Evolutionary conservation across 2,329 filamentous ascomycete species (phyloP).

Genomic region (Trichoderma harzianum): DNA sequence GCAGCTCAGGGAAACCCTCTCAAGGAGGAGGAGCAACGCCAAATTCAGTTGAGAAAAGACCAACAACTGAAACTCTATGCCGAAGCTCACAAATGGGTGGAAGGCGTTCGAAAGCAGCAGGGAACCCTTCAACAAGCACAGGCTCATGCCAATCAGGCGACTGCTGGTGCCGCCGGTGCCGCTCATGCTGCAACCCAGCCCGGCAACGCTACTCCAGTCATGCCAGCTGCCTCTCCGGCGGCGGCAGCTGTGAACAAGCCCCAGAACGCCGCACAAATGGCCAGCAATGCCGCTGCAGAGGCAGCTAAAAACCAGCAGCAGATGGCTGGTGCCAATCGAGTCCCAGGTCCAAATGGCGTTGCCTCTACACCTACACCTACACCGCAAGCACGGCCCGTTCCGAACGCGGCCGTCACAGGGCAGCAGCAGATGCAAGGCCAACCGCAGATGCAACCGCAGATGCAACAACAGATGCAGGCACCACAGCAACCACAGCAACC

Average conservation of each 20-base stretch:
- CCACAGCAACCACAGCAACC: conserved; percentile 7
- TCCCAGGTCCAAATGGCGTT: conserved; percentile 31
- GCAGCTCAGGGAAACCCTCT: conserved; percentile 42
- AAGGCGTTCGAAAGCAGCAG: conserved; percentile 46
- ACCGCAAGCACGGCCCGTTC: conserved; percentile 28
- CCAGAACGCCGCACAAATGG: conserved; percentile 32
- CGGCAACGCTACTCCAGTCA: conserved; percentile 22
- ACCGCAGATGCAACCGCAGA: conserved; percentile 9
- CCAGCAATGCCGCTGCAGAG: conserved; percentile 45
- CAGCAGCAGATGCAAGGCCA: conserved; percentile 25
- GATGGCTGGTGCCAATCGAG: conserved; percentile 28
- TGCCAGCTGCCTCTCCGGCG: conserved; percentile 3
- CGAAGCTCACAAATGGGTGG: conserved; percentile 48
- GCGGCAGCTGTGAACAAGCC: conserved; percentile 24
- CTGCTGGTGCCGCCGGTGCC: conserved; percentile 21
- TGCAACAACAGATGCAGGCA: not conserved
- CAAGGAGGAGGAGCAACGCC: conserved; percentile 46
- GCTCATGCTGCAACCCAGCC: conserved; percentile 23
- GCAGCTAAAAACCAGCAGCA: conserved; percentile 44
- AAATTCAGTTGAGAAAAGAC: conserved; percentile 43
- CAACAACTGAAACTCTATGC: conserved; percentile 43
- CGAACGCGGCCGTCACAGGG: conserved; percentile 26
- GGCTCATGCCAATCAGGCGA: conserved; percentile 25
- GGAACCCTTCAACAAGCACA: conserved; percentile 33
- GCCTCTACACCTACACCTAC: conserved; percentile 24